phyloP scores from a whole-genome alignment of 208 protist species.

The Acanthamoeba culbertsoni region DNA sequence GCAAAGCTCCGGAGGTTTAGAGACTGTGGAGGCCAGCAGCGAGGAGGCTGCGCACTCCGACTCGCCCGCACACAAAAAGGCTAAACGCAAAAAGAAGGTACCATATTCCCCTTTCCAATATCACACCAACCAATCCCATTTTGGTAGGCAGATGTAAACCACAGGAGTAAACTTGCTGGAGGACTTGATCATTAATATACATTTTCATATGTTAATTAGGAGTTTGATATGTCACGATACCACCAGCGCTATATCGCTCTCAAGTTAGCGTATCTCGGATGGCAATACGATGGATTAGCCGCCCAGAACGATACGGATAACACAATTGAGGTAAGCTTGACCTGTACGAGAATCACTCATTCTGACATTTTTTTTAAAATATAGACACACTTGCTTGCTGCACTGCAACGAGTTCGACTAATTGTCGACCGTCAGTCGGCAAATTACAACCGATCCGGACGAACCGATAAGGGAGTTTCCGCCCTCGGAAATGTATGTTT shows the following conservation, averaged over 20 bases:
- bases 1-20: no score
- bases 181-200: background rate
- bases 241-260: conserved; percentile 76
- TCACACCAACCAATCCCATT: no score
- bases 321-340: conserved; percentile 76
- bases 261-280: conserved; percentile 85
- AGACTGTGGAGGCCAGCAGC: background rate
- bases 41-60: no score
- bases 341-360: no score
- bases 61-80: no score
- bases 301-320: conserved; percentile 74
- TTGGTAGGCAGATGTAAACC: background rate
- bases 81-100: no score
- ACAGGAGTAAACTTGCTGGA: background rate
- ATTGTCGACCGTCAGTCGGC: conserved; percentile 57
- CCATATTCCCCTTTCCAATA: no score
- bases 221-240: conserved; percentile 43
- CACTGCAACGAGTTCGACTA: conserved; percentile 75
- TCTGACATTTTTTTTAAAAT: no score
- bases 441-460: conserved; percentile 83
- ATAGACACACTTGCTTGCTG: conserved; percentile 75
- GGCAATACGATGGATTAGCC: conserved; percentile 83
- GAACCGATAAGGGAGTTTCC: conserved; percentile 91
- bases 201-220: background rate
- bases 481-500: conserved; percentile 85